These are phyloP conservation scores for Neolecta irregularis DNA, from an alignment of 1,139 yeast genomes.

Conservation along the genomic window DNA sequence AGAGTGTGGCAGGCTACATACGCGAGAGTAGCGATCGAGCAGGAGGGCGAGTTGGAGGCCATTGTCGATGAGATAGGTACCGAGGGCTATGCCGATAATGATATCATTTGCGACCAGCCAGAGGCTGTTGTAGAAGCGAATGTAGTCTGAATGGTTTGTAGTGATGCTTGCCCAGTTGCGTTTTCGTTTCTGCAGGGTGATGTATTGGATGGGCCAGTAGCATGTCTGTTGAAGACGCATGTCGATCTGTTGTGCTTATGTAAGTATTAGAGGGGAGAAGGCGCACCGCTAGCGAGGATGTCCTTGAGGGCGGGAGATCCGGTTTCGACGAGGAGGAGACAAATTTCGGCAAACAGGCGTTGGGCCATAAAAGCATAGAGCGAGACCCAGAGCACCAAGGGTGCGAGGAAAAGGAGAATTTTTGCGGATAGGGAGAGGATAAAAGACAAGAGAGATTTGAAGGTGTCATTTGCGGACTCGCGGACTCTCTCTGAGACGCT, in stretches of 20 bases:
- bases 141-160: constrained; percentile 45
- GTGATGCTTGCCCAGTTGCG: constrained; percentile 25
- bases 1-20: constrained; percentile 15
- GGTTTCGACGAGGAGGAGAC: constrained; percentile 20
- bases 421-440: background rate
- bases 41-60: constrained; percentile 16
- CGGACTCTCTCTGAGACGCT: no score
- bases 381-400: background rate
- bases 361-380: constrained; percentile 3
- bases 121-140: constrained; percentile 68
- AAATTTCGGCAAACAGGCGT: constrained; percentile 17
- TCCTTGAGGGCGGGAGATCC: constrained; percentile 29
- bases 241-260: constrained; percentile 54
- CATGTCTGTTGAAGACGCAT: constrained; percentile 62
- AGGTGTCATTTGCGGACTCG: background rate
- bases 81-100: constrained; percentile 51
- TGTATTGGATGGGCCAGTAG: constrained; percentile 68
- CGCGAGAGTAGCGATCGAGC: constrained; percentile 14
- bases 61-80: constrained; percentile 37
- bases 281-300: constrained; percentile 35
- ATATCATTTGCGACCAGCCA: constrained; percentile 82
- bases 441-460: background rate
- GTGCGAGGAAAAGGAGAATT: background rate
- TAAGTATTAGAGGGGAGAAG: background rate
- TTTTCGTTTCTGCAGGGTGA: constrained; percentile 32